These are phyloP conservation scores for Bisporella sp. DNA, from an alignment of 2,329 filamentous ascomycete species.

Conservation along the genomic window DNA sequence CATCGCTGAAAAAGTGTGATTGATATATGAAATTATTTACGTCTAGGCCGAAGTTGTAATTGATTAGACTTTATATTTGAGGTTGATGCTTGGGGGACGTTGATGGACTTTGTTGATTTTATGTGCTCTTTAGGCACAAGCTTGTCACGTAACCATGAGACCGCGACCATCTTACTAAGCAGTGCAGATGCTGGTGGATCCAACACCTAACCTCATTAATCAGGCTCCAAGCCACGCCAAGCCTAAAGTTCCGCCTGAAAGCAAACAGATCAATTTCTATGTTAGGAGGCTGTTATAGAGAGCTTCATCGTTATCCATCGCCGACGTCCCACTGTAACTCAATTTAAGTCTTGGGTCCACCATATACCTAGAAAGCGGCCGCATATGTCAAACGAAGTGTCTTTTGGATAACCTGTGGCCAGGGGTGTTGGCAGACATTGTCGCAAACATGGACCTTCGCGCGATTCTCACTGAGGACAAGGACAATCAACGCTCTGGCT, in stretches of 20 bases:
- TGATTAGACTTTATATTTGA: not conserved
- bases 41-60: not conserved
- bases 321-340: no score
- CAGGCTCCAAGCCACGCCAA: no score
- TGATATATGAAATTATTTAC: no score
- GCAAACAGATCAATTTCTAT: no score
- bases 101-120: not conserved
- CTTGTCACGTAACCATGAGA: not conserved
- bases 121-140: not conserved
- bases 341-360: no score
- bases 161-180: no score
- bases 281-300: no score
- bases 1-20: slow-evolving; percentile 45
- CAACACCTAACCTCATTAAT: no score
- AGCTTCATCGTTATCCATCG: no score
- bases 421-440: slow-evolving; percentile 11
- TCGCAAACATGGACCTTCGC: slow-evolving; percentile 42
- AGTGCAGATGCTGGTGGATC: no score
- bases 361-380: no score
- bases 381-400: not conserved
- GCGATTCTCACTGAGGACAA: slow-evolving; percentile 36
- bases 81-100: not conserved
- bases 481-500: slow-evolving; percentile 12
- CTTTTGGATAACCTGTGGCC: slow-evolving; percentile 16
- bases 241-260: no score